Evolutionary conservation across 768 basidiomycete genomes (phyloP).

Genomic region (Pilatotrama ljubarskyi): DNA sequence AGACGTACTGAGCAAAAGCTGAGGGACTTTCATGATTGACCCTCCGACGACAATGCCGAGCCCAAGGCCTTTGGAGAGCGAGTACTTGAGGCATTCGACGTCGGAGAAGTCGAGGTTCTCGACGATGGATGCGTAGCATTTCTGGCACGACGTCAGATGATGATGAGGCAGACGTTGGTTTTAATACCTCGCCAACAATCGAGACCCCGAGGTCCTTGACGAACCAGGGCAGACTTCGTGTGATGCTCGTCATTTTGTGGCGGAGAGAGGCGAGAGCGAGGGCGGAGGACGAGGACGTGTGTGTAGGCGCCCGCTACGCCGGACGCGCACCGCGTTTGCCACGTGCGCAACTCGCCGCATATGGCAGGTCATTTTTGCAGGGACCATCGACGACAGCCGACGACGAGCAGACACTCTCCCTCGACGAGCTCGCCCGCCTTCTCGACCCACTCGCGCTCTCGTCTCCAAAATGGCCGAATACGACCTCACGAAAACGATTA

Average conservation of each 20-base stretch:
- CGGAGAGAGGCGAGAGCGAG: background rate
- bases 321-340: conserved; percentile 2
- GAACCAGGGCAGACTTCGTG: conserved; percentile 83
- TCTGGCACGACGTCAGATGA: conserved; percentile 42
- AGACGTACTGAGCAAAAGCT: conserved; percentile 77
- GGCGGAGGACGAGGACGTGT: conserved; percentile 9
- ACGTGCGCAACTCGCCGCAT: conserved; percentile 18
- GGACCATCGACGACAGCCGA: background rate
- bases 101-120: conserved; percentile 80
- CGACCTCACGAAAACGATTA: conserved; percentile 89
- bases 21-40: conserved; percentile 94
- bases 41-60: conserved; percentile 92
- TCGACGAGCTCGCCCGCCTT: background rate
- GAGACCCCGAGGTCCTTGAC: conserved; percentile 78
- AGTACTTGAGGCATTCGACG: conserved; percentile 84
- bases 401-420: conserved; percentile 10
- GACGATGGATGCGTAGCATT: conserved; percentile 89
- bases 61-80: conserved; percentile 89
- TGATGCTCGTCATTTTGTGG: conserved; percentile 68
- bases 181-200: conserved; percentile 74
- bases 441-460: background rate
- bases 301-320: background rate
- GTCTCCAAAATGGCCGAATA: conserved; percentile 70
- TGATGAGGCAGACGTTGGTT: conserved; percentile 3
- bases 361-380: conserved; percentile 21